Conservation (phyloP, 768 basidiomycete species). For the Gloeopeniophorella convolvens region DNA sequence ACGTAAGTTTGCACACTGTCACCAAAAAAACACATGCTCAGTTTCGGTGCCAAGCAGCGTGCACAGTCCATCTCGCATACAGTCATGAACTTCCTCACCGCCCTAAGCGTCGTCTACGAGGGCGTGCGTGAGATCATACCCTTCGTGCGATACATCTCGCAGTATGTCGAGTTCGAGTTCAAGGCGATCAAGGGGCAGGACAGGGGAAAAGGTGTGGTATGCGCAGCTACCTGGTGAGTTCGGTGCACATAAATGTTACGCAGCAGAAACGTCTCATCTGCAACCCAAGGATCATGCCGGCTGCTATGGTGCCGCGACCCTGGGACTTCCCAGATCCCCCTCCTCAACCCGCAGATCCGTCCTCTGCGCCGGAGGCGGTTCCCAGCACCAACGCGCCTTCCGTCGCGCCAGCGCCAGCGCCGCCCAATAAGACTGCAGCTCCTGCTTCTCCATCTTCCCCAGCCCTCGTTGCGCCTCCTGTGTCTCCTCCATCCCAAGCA, state of each 20-base stretch:
- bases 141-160: slow-evolving; percentile 76
- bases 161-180: slow-evolving; percentile 76
- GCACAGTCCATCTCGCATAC: slow-evolving; percentile 55
- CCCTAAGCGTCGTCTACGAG: slow-evolving; percentile 57
- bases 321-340: slow-evolving; percentile 64
- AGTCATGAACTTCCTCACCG: slow-evolving; percentile 70
- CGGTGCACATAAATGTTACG: background rate
- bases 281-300: slow-evolving; percentile 61
- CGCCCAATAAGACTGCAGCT: background rate
- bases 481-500: slow-evolving; percentile 1
- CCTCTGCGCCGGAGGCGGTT: background rate
- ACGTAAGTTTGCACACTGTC: slow-evolving; percentile 32
- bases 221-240: slow-evolving; percentile 79
- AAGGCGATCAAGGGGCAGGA: slow-evolving; percentile 54
- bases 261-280: background rate
- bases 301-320: slow-evolving; percentile 68
- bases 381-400: background rate
- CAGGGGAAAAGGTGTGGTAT: slow-evolving; percentile 72
- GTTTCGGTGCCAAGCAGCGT: slow-evolving; percentile 32
- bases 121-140: slow-evolving; percentile 81
- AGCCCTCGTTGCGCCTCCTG: slow-evolving; percentile 5
- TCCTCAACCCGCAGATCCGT: slow-evolving; percentile 14
- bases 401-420: background rate
- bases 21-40: background rate
- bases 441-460: background rate